Conservation (phyloP, 2,329 filamentous ascomycete species). For the Trichoderma harzianum region DNA sequence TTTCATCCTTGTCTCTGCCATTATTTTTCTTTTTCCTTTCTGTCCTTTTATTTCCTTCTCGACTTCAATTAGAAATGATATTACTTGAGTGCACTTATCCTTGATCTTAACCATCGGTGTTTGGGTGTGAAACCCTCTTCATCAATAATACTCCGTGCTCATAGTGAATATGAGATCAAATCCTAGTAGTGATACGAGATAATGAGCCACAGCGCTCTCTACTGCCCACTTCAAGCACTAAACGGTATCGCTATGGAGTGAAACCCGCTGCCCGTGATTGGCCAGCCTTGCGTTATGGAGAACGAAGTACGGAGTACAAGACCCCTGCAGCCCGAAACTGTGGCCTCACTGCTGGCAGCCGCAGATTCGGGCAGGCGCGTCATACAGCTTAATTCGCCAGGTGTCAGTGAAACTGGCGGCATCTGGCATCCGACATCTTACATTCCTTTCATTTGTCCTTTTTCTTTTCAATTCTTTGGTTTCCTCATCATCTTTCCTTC, state of each 20-base stretch:
- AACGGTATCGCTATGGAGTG: neutral
- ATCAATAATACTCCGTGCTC: too few species aligned
- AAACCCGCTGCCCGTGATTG: slow-evolving; percentile 1
- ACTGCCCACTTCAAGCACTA: neutral
- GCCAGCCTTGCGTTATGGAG: neutral
- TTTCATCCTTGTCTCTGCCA: neutral
- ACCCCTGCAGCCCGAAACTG: neutral
- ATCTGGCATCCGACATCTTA: slow-evolving; percentile 7
- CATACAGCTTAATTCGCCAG: slow-evolving; percentile 8
- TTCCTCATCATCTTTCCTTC: neutral
- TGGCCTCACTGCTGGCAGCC: slow-evolving; percentile 14
- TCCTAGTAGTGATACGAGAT: neutral
- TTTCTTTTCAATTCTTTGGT: neutral
- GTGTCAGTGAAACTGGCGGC: slow-evolving; percentile 5
- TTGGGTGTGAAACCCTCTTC: too few species aligned
- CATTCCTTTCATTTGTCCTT: neutral
- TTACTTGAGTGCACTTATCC: neutral
- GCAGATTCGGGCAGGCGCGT: neutral
- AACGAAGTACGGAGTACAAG: neutral
- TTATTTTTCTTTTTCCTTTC: neutral
- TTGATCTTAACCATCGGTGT: neutral
- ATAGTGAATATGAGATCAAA: too few species aligned
- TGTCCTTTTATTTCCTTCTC: too few species aligned
- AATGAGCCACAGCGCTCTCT: neutral
- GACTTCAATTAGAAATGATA: neutral